Conservation (phyloP, 257 asterid species). For the Cinchona pubescens region DNA sequence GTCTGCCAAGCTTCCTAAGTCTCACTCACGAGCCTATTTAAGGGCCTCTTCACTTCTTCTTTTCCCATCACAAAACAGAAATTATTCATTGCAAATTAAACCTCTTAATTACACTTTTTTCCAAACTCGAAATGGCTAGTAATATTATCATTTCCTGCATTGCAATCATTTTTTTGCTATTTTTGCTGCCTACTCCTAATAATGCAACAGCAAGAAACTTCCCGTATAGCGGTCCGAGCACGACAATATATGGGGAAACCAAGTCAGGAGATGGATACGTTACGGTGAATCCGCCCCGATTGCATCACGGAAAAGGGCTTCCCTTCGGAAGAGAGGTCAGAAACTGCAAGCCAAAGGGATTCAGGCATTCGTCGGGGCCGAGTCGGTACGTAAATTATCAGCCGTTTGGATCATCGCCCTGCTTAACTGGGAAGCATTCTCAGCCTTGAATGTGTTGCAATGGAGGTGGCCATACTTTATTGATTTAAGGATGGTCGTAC, state of each 20-base stretch:
- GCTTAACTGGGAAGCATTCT: constrained; percentile 25
- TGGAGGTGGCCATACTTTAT: too few species aligned
- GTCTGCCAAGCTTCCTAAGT: constrained; percentile 5
- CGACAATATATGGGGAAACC: constrained; percentile 1
- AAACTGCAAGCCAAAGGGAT: constrained; percentile 77
- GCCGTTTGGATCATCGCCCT: constrained; percentile 42
- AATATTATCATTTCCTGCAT: constrained; percentile 14
- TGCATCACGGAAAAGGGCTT: constrained; percentile 30
- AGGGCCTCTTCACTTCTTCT: constrained; percentile 21
- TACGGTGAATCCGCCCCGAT: constrained; percentile 37
- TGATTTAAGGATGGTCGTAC: not conserved
- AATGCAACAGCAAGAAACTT: constrained; percentile 52
- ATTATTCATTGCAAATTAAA: constrained; percentile 5
- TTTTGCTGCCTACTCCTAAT: constrained; percentile 26
- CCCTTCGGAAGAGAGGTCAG: constrained; percentile 37
- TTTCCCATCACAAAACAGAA: constrained; percentile 5
- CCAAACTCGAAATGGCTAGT: constrained; percentile 18
- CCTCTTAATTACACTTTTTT: not conserved
- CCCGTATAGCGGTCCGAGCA: constrained; percentile 39
- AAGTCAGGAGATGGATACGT: not conserved
- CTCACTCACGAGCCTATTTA: constrained; percentile 50
- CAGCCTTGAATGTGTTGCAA: not conserved
- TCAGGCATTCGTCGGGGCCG: constrained; percentile 73
- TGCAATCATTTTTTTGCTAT: constrained; percentile 27
- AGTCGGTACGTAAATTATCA: constrained; percentile 67